Evolutionary conservation across 192 early-diverging fungal species (phyloP).

Genomic region (Neocallimastix lanati): DNA sequence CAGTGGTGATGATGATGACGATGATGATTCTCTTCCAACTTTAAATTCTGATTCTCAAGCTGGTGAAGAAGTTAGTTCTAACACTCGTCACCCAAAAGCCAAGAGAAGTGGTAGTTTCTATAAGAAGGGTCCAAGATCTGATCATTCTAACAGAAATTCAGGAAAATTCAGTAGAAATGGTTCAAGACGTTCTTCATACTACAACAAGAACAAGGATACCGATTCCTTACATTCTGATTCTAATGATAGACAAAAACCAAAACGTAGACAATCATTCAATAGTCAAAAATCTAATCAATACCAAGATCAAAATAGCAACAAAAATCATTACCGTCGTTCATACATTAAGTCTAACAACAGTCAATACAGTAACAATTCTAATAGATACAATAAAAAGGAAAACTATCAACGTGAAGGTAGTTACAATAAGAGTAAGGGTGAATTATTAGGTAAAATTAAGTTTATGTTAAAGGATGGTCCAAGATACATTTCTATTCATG

Average conservation of each 20-base stretch:
- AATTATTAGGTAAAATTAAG: not conserved
- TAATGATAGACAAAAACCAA: not conserved
- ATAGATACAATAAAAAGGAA: not conserved
- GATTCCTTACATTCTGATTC: not conserved
- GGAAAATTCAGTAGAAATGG: not conserved
- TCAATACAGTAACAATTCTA: not conserved
- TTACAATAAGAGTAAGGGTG: not conserved
- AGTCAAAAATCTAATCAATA: not conserved
- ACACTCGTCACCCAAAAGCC: not conserved
- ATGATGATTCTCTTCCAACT: not conserved
- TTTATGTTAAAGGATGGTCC: not conserved
- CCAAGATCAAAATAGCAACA: not conserved
- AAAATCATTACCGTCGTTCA: not conserved
- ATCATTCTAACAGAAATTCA: not conserved
- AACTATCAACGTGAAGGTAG: not conserved
- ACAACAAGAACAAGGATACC: not conserved
- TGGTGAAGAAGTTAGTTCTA: not conserved
- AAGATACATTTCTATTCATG: not conserved
- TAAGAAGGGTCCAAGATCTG: not conserved
- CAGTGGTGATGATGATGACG: not conserved
- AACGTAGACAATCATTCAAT: not conserved
- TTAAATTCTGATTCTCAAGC: not conserved
- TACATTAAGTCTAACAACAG: not conserved
- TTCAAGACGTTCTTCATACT: not conserved
- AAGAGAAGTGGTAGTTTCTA: not conserved